Conservation (phyloP, 106 monocot species). For the Allium sativum region DNA sequence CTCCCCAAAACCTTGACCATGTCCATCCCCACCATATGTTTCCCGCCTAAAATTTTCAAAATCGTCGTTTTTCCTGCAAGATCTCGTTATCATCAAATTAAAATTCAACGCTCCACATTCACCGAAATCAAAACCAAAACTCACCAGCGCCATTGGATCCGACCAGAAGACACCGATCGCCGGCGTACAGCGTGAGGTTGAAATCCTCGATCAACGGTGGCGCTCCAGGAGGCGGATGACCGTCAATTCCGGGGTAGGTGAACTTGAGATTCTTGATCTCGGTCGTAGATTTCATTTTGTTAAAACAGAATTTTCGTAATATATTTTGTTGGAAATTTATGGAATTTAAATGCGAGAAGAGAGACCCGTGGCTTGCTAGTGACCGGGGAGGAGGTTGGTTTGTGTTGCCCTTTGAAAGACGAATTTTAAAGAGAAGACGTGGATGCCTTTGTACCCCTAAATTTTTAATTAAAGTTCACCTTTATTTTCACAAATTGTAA, state of each 20-base stretch:
- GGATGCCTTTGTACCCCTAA: no score
- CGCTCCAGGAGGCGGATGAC: conserved; percentile 85
- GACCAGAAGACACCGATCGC: conserved; percentile 84
- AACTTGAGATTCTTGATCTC: conserved; percentile 64
- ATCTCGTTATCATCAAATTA: not conserved
- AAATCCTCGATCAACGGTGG: conserved; percentile 70
- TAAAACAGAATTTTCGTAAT: no score
- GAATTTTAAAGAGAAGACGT: no score
- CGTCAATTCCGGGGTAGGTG: conserved; percentile 94
- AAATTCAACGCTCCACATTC: not conserved
- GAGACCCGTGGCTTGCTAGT: no score
- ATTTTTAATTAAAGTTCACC: no score
- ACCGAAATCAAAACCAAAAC: conserved; percentile 1
- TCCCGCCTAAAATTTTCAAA: conserved; percentile 87
- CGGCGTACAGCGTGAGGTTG: conserved; percentile 56
- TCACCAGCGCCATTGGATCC: conserved; percentile 95
- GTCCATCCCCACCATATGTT: conserved; percentile 82
- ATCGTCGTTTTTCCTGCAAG: conserved; percentile 68
- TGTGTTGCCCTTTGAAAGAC: no score
- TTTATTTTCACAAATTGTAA: no score
- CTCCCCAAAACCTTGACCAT: conserved; percentile 82
- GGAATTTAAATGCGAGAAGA: no score
- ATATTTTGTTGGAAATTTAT: no score
- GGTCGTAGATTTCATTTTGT: conserved; percentile 9
- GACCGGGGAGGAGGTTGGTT: no score